Conservation (phyloP, 352 stramenopile species). For the Phytophthora europaea region DNA sequence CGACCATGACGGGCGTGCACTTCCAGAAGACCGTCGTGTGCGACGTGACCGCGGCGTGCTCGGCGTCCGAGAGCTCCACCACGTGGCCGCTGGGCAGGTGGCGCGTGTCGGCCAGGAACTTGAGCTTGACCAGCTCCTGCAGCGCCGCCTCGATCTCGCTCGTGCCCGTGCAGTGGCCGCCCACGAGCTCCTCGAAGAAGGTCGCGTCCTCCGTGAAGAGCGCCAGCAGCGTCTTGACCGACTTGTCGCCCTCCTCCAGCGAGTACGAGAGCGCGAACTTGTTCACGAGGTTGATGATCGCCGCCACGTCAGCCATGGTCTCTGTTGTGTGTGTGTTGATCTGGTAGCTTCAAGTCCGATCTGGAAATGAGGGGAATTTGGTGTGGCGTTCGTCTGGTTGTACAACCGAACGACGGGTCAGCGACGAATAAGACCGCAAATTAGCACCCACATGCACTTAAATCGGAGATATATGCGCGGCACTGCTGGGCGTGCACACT, state of each 20-base stretch:
- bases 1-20: slow-evolving; percentile 85
- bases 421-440: slow-evolving; percentile 18
- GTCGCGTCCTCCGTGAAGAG: slow-evolving; percentile 81
- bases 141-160: slow-evolving; percentile 80
- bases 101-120: slow-evolving; percentile 84
- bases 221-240: slow-evolving; percentile 68
- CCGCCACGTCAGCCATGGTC: slow-evolving; percentile 73
- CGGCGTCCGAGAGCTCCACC: slow-evolving; percentile 66
- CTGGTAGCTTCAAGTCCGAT: slow-evolving; percentile 39
- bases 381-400: slow-evolving; percentile 1
- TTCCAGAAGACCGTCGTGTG: slow-evolving; percentile 88
- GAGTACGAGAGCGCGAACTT: slow-evolving; percentile 83
- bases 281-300: slow-evolving; percentile 91
- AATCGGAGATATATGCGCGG: not conserved
- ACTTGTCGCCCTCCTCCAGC: slow-evolving; percentile 80
- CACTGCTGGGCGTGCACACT: not conserved
- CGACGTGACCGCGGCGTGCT: slow-evolving; percentile 65
- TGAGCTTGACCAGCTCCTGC: slow-evolving; percentile 75
- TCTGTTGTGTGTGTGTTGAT: slow-evolving; percentile 10
- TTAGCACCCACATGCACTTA: slow-evolving; percentile 1
- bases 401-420: slow-evolving; percentile 21
- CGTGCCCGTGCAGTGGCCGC: slow-evolving; percentile 63
- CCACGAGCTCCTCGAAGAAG: slow-evolving; percentile 84
- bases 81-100: slow-evolving; percentile 87
- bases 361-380: slow-evolving; percentile 29